Conservation (phyloP, 2,329 filamentous ascomycete species). For the Cladosporium austrohemisphaericum region DNA sequence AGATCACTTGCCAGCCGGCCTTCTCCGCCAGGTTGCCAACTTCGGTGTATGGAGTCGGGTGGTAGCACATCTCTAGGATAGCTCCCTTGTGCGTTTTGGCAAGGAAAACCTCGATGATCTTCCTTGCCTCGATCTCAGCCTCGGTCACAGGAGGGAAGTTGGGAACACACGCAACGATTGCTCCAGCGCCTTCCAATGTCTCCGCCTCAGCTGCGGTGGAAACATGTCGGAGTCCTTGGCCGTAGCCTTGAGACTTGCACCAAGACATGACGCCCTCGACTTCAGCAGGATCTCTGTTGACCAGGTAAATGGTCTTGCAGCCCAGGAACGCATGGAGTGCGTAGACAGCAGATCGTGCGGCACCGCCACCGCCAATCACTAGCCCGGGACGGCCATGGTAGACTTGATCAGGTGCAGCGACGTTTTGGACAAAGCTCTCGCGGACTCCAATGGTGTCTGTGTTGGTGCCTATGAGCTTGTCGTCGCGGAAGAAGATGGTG, state of each 20-base stretch:
- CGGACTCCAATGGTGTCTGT: constrained; percentile 77
- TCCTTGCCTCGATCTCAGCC: constrained; percentile 59
- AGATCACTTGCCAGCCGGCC: constrained; percentile 67
- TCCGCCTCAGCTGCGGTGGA: constrained; percentile 58
- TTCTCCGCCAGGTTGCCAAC: constrained; percentile 59
- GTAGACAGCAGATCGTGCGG: constrained; percentile 73
- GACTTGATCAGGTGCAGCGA: constrained; percentile 40
- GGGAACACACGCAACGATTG: constrained; percentile 71
- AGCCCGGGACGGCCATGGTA: constrained; percentile 63
- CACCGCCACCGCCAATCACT: constrained; percentile 74
- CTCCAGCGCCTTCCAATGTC: constrained; percentile 56
- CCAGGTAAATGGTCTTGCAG: constrained; percentile 67
- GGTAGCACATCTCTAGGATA: constrained; percentile 80
- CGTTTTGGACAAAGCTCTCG: constrained; percentile 59
- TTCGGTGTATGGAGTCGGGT: constrained; percentile 65
- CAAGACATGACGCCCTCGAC: constrained; percentile 64
- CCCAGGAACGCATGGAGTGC: constrained; percentile 67
- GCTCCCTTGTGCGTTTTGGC: constrained; percentile 57
- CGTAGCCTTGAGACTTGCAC: constrained; percentile 57
- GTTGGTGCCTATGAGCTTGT: constrained; percentile 64
- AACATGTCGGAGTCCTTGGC: constrained; percentile 59
- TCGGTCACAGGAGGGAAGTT: constrained; percentile 67
- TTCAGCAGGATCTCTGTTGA: constrained; percentile 68
- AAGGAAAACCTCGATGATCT: constrained; percentile 52
- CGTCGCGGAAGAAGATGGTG: constrained; percentile 64